phyloP scores from a whole-genome alignment of 306 rosid genomes.

The Sicyos baderoa region DNA sequence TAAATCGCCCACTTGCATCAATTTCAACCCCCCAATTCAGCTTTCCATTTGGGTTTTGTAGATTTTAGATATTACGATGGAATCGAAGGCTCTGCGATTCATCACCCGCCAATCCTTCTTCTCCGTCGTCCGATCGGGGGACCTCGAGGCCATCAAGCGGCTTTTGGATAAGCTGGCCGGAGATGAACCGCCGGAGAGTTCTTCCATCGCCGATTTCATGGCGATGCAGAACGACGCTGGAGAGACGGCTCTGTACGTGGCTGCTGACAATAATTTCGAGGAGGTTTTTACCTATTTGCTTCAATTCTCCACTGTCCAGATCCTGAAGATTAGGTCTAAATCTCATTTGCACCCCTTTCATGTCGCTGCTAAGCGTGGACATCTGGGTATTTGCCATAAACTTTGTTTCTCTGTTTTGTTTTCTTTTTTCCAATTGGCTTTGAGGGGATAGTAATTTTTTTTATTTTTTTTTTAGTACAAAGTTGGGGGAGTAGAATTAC shows the following conservation, averaged over 20 bases:
- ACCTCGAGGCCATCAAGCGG: slow-evolving; percentile 42
- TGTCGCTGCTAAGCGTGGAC: slow-evolving; percentile 77
- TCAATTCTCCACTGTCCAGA: slow-evolving; percentile 36
- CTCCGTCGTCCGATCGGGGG: slow-evolving; percentile 71
- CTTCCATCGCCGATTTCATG: slow-evolving; percentile 51
- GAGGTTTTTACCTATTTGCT: slow-evolving; percentile 58
- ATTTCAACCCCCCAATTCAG: neutral
- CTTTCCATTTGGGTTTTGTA: neutral
- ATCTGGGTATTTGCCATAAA: slow-evolving; percentile 46
- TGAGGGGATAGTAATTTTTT: no score
- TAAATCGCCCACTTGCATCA: neutral
- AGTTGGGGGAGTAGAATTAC: no score
- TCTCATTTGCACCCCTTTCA: slow-evolving; percentile 79
- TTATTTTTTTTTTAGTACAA: neutral
- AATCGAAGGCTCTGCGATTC: slow-evolving; percentile 57
- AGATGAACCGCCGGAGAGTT: slow-evolving; percentile 41
- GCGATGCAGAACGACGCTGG: slow-evolving; percentile 74
- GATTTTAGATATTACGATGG: slow-evolving; percentile 43
- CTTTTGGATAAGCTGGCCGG: slow-evolving; percentile 39
- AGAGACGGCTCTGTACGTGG: slow-evolving; percentile 62
- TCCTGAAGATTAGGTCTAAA: slow-evolving; percentile 70
- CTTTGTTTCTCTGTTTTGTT: neutral
- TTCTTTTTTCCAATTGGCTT: slow-evolving; percentile 10
- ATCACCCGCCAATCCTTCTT: slow-evolving; percentile 61
- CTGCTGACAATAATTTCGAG: slow-evolving; percentile 52